Percentiles rank a stretch among this genome's conserved stretches.
Conservation (phyloP, 352 stramenopile species). For the Thalassiosira hispida region DNA sequence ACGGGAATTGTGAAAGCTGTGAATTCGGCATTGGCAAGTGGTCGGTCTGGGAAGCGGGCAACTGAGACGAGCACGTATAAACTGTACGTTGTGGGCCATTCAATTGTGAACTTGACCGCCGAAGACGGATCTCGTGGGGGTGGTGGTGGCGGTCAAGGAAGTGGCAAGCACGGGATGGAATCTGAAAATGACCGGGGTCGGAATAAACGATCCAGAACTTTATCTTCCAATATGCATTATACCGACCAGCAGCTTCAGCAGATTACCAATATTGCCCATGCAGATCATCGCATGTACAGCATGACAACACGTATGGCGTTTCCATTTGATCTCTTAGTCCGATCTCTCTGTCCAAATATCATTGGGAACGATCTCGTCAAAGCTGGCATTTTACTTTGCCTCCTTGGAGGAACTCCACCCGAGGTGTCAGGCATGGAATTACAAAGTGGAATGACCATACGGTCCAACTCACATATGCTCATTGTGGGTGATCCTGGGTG, state of each 20-base stretch:
- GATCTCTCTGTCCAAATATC: slow-evolving; percentile 95
- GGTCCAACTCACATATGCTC: slow-evolving; percentile 94
- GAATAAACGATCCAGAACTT: slow-evolving; percentile 43
- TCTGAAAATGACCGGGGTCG: slow-evolving; percentile 11
- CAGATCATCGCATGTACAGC: slow-evolving; percentile 84
- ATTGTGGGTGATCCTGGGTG: slow-evolving; percentile 95
- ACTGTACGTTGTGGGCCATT: slow-evolving; percentile 93
- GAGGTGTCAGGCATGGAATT: slow-evolving; percentile 47
- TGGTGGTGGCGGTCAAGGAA: not conserved
- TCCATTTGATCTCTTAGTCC: slow-evolving; percentile 93
- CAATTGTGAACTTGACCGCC: slow-evolving; percentile 85
- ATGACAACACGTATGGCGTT: slow-evolving; percentile 85
- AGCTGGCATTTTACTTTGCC: slow-evolving; percentile 91
- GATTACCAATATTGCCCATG: slow-evolving; percentile 90
- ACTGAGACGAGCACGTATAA: slow-evolving; percentile 92
- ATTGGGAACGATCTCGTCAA: slow-evolving; percentile 99
- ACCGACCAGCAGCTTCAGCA: slow-evolving; percentile 91
- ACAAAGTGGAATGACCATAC: slow-evolving; percentile 72
- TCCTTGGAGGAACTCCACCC: slow-evolving; percentile 92
- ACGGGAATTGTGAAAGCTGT: slow-evolving; percentile 93
- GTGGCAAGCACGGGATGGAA: slow-evolving; percentile 27
- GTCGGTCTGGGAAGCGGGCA: slow-evolving; percentile 90
- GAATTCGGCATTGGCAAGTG: slow-evolving; percentile 92
- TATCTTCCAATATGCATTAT: slow-evolving; percentile 70
- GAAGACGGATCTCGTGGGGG: slow-evolving; percentile 30